Evolutionary conservation across 192 early-diverging fungal species (phyloP).

Genomic region (Coemansia sp.): DNA sequence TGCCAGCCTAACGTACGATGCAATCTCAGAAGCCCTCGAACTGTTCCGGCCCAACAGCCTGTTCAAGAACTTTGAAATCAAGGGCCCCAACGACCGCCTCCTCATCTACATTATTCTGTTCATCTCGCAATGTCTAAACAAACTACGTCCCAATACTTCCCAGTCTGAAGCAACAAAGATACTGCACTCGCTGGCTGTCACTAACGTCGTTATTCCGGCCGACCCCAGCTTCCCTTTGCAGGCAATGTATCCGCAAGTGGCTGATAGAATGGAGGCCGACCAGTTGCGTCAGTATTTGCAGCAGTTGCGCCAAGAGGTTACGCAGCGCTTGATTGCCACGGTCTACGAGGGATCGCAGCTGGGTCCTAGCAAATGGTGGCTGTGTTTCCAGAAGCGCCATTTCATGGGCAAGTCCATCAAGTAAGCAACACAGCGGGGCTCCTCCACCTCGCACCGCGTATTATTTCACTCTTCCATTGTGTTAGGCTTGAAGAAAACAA

Average conservation of each 20-base stretch:
- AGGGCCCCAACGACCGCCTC: constrained; percentile 88
- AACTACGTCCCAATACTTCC: constrained; percentile 63
- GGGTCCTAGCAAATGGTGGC: constrained; percentile 97
- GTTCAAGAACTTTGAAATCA: constrained; percentile 99
- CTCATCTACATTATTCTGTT: constrained; percentile 94
- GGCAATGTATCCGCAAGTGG: constrained; percentile 75
- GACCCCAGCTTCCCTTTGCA: constrained; percentile 94
- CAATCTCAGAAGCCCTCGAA: constrained; percentile 92
- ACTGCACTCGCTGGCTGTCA: constrained; percentile 84
- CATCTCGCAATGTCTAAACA: constrained; percentile 81
- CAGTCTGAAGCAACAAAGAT: constrained; percentile 76
- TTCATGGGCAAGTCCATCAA: constrained; percentile 92
- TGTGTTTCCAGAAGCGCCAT: constrained; percentile 98
- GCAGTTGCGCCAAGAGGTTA: constrained; percentile 90
- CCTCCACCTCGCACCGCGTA: no score
- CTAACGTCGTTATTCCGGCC: constrained; percentile 91
- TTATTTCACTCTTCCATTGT: not conserved
- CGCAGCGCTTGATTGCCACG: constrained; percentile 68
- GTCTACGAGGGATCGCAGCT: constrained; percentile 73
- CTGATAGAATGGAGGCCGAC: constrained; percentile 76
- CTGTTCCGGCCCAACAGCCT: constrained; percentile 96
- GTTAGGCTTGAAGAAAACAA: not conserved
- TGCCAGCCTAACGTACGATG: constrained; percentile 71
- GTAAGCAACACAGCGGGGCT: no score
- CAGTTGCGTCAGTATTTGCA: constrained; percentile 81